These are phyloP conservation scores for Tuber indicum DNA, from an alignment of 495 filamentous ascomycete genomes.

Conservation along the genomic window DNA sequence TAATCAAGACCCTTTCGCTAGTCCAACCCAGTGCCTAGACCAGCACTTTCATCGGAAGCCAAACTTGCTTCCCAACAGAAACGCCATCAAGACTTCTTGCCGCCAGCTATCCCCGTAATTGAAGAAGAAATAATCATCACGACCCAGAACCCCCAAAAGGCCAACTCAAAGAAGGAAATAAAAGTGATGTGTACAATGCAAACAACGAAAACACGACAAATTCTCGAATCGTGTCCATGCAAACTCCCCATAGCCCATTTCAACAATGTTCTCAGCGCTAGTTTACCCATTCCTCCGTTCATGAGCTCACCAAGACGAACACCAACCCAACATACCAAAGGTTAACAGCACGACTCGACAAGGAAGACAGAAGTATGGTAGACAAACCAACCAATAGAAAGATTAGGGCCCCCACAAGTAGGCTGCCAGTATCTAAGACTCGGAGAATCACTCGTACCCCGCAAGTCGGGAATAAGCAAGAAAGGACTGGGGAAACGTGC, in stretches of 20 bases:
- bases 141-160: neutral
- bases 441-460: constrained; percentile 5
- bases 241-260: neutral
- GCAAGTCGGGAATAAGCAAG: constrained; percentile 4
- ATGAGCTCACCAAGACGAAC: neutral
- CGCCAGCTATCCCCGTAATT: neutral
- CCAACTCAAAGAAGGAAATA: neutral
- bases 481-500: constrained; percentile 3
- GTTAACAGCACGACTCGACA: neutral
- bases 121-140: neutral
- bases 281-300: neutral
- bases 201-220: neutral
- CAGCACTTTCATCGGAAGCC: neutral
- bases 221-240: neutral
- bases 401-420: neutral
- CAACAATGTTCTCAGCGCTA: neutral
- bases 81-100: neutral
- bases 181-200: neutral
- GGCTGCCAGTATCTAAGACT: neutral
- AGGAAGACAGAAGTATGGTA: neutral
- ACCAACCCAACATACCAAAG: neutral
- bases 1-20: neutral
- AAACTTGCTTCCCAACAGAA: neutral
- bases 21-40: neutral
- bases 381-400: neutral